Evolutionary conservation across 257 asterid species (phyloP).

Genomic region (Thymus quinquecostatus): DNA sequence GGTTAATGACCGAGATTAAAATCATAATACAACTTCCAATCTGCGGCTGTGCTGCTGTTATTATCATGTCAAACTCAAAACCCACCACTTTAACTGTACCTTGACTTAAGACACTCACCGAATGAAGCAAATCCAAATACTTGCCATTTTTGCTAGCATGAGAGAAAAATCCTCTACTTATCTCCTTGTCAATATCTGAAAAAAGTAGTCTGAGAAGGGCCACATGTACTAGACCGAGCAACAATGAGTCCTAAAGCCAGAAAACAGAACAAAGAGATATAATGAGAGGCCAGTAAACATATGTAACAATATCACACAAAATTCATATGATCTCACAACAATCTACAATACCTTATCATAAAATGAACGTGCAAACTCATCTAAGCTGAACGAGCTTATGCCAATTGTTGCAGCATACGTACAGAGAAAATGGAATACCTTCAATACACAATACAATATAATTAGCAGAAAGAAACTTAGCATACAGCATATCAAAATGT

Average conservation of each 20-base stretch:
- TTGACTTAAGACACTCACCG: slow-evolving; percentile 57
- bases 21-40: slow-evolving; percentile 3
- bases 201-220: slow-evolving; percentile 80
- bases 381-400: slow-evolving; percentile 69
- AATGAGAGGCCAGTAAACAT: slow-evolving; percentile 18
- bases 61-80: slow-evolving; percentile 14
- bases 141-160: slow-evolving; percentile 82
- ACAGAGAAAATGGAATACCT: slow-evolving; percentile 86
- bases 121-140: slow-evolving; percentile 71
- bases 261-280: slow-evolving; percentile 31
- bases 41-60: slow-evolving; percentile 5
- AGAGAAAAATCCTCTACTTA: slow-evolving; percentile 48
- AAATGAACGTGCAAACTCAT: slow-evolving; percentile 82
- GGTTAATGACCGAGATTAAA: not conserved
- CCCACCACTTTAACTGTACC: slow-evolving; percentile 20
- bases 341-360: slow-evolving; percentile 69
- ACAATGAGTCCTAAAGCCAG: slow-evolving; percentile 69
- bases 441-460: slow-evolving; percentile 36
- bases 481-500: not conserved
- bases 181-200: slow-evolving; percentile 69
- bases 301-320: slow-evolving; percentile 18
- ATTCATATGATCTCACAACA: slow-evolving; percentile 22
- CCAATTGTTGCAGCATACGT: slow-evolving; percentile 70
- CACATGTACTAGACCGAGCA: slow-evolving; percentile 88
- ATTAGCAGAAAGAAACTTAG: slow-evolving; percentile 23